Percentiles rank a stretch among this genome's conserved stretches.
Evolutionary conservation across 2,329 filamentous ascomycete genomes (phyloP).

Genomic region (Fusarium avenaceum): DNA sequence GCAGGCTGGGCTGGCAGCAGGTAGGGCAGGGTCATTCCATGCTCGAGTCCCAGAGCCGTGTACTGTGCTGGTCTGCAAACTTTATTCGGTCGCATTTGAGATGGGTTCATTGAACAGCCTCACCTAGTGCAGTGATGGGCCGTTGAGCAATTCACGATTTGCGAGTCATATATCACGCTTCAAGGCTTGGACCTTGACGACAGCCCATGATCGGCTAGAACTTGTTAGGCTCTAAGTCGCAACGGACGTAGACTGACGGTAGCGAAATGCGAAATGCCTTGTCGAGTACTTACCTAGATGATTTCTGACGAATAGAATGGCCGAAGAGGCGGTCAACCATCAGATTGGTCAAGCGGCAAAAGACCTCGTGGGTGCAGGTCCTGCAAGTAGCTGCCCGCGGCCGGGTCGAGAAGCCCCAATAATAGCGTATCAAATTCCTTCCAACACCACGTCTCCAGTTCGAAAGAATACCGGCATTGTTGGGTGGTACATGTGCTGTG

Average conservation of each 20-base stretch:
- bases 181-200: slow-evolving; percentile 19
- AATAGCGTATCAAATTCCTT: slow-evolving; percentile 33
- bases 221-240: slow-evolving; percentile 30
- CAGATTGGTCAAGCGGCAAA: slow-evolving; percentile 43
- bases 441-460: slow-evolving; percentile 34
- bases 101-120: slow-evolving; percentile 49
- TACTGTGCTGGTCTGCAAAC: slow-evolving; percentile 44
- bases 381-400: slow-evolving; percentile 43
- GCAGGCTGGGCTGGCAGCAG: slow-evolving; percentile 1
- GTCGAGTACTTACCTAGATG: slow-evolving; percentile 25
- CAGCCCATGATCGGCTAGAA: slow-evolving; percentile 32
- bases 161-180: slow-evolving; percentile 44
- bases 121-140: slow-evolving; percentile 42
- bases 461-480: slow-evolving; percentile 31
- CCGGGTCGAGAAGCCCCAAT: slow-evolving; percentile 39
- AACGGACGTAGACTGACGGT: slow-evolving; percentile 29
- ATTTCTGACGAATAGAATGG: slow-evolving; percentile 40
- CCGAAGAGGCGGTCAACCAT: slow-evolving; percentile 46
- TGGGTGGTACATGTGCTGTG: slow-evolving; percentile 39
- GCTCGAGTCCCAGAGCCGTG: slow-evolving; percentile 24
- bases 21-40: slow-evolving; percentile 42
- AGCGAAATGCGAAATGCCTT: slow-evolving; percentile 15
- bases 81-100: slow-evolving; percentile 44
- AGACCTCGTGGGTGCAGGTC: slow-evolving; percentile 35
- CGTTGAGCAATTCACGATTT: slow-evolving; percentile 37